Evolutionary conservation across 148 eudicot genomes (phyloP), one percentile per base, ranked within the genome.

Genomic region (Rhododendron griersonianum): DNA sequence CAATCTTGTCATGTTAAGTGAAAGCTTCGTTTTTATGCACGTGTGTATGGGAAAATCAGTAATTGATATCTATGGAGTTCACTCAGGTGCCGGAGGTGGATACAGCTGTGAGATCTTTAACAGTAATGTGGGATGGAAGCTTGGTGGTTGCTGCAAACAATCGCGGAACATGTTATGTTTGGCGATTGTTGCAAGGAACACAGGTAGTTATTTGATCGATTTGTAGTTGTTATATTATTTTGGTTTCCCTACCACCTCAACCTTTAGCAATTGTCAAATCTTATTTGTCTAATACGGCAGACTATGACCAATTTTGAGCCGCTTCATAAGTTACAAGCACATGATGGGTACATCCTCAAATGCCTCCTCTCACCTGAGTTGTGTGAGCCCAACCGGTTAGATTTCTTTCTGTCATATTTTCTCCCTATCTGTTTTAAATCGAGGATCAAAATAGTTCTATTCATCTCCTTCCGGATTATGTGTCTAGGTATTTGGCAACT

Each of bases 91-190:
- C 99, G 30, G 99, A 97, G 90, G 99, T 97, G 83, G 99, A 97
- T 88, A 94, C 96, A 84, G 98, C 99, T 87, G 95, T 95, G 65
- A 90, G 99, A 88, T 97, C 99, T 35, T 90, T 97, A 89, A 94
- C 98, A 76, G 98, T 95, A 21, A 97, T 97, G 99, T 97, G 95
- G 96, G 99, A 97, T 84, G 99, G 99, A 84, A 92, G 95, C 88
- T 91, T 97, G 92, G 98, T 95, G 23, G 99, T 97, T 85, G 99
- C 99, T 88, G 99, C 99, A 85, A 97, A 97, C 83, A 97, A 93
- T 83, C 84, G 91, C 48, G 99, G 99, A 73, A 97, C 98, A 75
- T 97, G 99, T 86, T 97, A 94, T 78, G 98, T 97, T 81, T 97
- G 99, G 99, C 98, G 98, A 51, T 93, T 97, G 90, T 87, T 95